Base-by-base conservation (phyloP, 495 filamentous ascomycete genomes). In the Podospora appendiculata region DNA sequence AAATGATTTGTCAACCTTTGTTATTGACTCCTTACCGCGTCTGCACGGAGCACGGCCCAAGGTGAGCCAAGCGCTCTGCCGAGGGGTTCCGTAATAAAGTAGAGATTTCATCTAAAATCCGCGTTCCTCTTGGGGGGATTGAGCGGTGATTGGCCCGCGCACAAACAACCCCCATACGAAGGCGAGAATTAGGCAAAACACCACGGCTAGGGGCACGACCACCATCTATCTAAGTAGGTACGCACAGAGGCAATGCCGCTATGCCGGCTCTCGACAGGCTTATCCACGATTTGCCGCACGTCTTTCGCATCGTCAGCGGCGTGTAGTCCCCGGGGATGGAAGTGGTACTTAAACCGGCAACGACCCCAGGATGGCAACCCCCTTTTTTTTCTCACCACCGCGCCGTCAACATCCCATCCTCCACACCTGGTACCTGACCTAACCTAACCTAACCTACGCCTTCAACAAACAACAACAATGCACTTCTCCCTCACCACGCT, bases 131-230 rank as follows among this genome's bases (percentile, higher is more conserved):
- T 11, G 32, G 12, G 3, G 18, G 3, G 18, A 1, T 1, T 7
- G 36, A 6, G n/a, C 16, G 3, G 8, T 50, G 17, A 50, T 50
- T 50, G 48, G 48, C 25, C n/a, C 38, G 39, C 36, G 19, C 48
- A 50, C 17, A 39, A 18, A 32, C 36, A 41, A 32, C 38, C 16
- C 1, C 48, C 17, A 13, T 17, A 48, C 12, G 41, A 41, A 36
- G 47, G 47, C 36, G 38, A 14, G 34, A 32, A 56, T 56, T 59
- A 56, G 57, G 53, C 57, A 56, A 56, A 56, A 59, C 33, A 34
- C 4, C 35, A n/a, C 41, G 40, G 19, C 4, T 9, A 1, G 41
- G 13, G 16, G 8, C 41, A 17, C 35, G 36, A 33, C 35, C 6
- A 25, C 10, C 18, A 48, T 18, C 16, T 36, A n/a, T n/a, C n/a